Evolutionary conservation across 768 basidiomycete genomes (phyloP).

Genomic region (Russula foetens): DNA sequence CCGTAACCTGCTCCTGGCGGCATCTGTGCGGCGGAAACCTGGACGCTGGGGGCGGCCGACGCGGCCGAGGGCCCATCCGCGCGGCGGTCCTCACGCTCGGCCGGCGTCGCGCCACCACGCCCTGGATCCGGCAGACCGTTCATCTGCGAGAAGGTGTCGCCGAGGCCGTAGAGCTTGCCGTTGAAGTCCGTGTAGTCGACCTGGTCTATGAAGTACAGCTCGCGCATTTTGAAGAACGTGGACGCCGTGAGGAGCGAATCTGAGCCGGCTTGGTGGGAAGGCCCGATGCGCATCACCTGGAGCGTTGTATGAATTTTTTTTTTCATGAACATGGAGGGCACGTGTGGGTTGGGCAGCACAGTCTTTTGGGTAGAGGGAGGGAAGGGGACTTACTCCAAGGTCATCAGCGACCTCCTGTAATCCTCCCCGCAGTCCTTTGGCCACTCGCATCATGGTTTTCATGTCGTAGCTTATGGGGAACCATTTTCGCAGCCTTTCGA

Average conservation of each 20-base stretch:
- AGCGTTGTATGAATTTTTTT: background rate
- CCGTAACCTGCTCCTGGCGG: constrained; percentile 17
- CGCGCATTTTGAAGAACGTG: constrained; percentile 94
- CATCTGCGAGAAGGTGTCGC: constrained; percentile 61
- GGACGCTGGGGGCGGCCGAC: constrained; percentile 30
- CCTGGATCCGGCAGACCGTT: constrained; percentile 61
- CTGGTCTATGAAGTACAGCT: constrained; percentile 84
- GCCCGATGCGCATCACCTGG: constrained; percentile 82
- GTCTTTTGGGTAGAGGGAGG: background rate
- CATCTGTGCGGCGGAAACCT: constrained; percentile 14
- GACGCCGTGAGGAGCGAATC: constrained; percentile 90
- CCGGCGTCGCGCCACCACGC: constrained; percentile 71
- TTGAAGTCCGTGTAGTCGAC: constrained; percentile 79
- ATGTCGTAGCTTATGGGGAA: constrained; percentile 97
- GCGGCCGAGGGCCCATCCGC: constrained; percentile 42
- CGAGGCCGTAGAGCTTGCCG: constrained; percentile 77
- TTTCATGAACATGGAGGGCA: background rate
- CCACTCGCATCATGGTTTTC: constrained; percentile 90
- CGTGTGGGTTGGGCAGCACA: constrained; percentile 2
- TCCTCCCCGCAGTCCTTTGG: constrained; percentile 76
- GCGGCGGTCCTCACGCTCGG: constrained; percentile 66
- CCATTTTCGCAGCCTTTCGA: constrained; percentile 81
- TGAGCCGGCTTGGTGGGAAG: constrained; percentile 95
- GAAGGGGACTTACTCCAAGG: constrained; percentile 64
- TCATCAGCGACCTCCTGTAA: constrained; percentile 95